A percentile compares a stretch with the other conserved stretches of the same genome.
phyloP scores from a whole-genome alignment of 1,139 yeast species.

The Saccharomyces hybrid region DNA sequence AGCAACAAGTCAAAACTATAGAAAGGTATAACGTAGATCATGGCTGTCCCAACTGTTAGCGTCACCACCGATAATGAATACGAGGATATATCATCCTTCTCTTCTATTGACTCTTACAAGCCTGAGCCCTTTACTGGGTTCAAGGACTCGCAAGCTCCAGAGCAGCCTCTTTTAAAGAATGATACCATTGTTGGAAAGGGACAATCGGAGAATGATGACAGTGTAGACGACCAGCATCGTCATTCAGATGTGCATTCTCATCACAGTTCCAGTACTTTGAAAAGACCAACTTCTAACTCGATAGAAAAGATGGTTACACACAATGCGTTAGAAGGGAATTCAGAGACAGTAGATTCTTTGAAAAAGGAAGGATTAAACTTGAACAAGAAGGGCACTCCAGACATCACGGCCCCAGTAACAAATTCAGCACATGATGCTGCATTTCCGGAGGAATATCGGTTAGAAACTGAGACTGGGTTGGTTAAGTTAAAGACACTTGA shows the following conservation, averaged over 20 bases:
- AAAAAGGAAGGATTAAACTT: constrained; percentile 18
- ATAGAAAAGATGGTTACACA: constrained; percentile 21
- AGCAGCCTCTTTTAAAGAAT: background rate
- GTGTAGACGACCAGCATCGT: background rate
- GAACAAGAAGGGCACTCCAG: constrained; percentile 18
- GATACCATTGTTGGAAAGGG: constrained; percentile 3
- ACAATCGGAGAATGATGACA: background rate
- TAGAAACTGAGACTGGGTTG: constrained; percentile 72
- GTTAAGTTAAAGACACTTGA: constrained; percentile 36
- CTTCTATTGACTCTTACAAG: constrained; percentile 23
- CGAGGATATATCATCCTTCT: constrained; percentile 25
- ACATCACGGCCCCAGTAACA: constrained; percentile 23
- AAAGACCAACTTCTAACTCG: constrained; percentile 13
- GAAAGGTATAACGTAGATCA: background rate
- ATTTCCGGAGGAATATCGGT: constrained; percentile 73
- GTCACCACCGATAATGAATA: constrained; percentile 14
- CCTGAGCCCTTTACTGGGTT: constrained; percentile 24
- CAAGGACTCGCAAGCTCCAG: constrained; percentile 2
- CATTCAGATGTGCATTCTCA: constrained; percentile 11
- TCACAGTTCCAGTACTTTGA: constrained; percentile 15
- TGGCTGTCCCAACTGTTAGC: background rate
- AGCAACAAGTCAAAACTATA: background rate
- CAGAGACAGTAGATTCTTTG: constrained; percentile 25
- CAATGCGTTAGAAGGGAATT: constrained; percentile 18
- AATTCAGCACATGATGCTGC: constrained; percentile 20